These are phyloP conservation scores for Aspergillus unguis DNA, from an alignment of 2,329 filamentous ascomycete genomes.

Conservation along the genomic window DNA sequence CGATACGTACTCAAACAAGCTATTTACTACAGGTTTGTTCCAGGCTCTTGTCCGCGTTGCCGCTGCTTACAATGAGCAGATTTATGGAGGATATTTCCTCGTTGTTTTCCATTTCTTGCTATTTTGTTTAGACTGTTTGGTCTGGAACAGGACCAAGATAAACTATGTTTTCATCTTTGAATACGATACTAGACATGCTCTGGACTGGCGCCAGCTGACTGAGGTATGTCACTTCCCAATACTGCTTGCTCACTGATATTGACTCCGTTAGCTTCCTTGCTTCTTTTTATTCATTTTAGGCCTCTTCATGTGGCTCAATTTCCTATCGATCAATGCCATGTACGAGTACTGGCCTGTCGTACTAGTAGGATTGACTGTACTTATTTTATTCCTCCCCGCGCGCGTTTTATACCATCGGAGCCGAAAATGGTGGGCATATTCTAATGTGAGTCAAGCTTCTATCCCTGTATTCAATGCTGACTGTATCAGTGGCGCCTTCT, in stretches of 20 bases:
- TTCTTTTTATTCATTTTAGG: slow-evolving; percentile 74
- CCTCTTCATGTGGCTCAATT: slow-evolving; percentile 85
- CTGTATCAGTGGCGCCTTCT: slow-evolving; percentile 70
- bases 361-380: slow-evolving; percentile 64
- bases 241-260: slow-evolving; percentile 8
- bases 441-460: slow-evolving; percentile 61
- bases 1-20: slow-evolving; percentile 53
- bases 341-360: slow-evolving; percentile 86
- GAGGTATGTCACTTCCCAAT: slow-evolving; percentile 52
- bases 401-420: slow-evolving; percentile 72
- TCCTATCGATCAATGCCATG: slow-evolving; percentile 65
- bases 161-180: slow-evolving; percentile 98
- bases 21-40: slow-evolving; percentile 64
- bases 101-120: slow-evolving; percentile 73
- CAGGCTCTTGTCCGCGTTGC: neutral
- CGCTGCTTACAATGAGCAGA: slow-evolving; percentile 48
- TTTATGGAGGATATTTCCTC: slow-evolving; percentile 91
- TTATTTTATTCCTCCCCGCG: slow-evolving; percentile 72
- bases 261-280: slow-evolving; percentile 63
- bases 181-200: slow-evolving; percentile 77
- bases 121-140: slow-evolving; percentile 80
- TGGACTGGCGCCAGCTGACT: slow-evolving; percentile 85
- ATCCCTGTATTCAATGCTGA: slow-evolving; percentile 12
- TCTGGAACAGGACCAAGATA: slow-evolving; percentile 81
- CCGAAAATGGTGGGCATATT: slow-evolving; percentile 81